Conservation (phyloP, 345 rosid species). For the Adansonia digitata region DNA sequence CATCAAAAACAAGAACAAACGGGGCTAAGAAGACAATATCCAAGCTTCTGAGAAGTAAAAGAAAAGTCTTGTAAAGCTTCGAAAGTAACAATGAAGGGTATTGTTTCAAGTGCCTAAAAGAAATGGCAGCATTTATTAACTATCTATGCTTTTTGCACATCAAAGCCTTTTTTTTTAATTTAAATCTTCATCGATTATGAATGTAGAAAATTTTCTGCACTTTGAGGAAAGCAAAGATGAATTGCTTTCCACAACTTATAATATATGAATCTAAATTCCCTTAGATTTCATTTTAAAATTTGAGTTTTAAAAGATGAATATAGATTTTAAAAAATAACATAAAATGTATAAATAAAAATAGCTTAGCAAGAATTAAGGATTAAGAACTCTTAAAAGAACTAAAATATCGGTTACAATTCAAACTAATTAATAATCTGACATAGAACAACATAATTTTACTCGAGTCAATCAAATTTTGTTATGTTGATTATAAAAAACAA, state of each 20-base stretch:
- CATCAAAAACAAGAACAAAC: constrained; percentile 2
- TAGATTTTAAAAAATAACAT: too few relatives aligned
- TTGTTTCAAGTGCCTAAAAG: constrained; percentile 16
- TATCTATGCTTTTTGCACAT: neutral
- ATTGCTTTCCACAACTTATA: neutral
- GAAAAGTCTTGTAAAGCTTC: constrained; percentile 21
- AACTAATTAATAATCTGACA: neutral
- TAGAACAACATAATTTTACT: neutral
- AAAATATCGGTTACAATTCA: neutral
- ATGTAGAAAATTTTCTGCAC: neutral
- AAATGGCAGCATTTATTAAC: neutral
- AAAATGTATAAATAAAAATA: too few relatives aligned
- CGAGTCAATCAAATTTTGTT: neutral
- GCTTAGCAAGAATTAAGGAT: neutral
- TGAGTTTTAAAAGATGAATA: too few relatives aligned
- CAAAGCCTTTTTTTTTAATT: neutral
- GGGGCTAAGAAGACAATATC: constrained; percentile 25
- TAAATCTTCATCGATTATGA: neutral
- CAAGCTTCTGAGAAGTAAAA: constrained; percentile 22
- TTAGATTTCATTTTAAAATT: too few relatives aligned
- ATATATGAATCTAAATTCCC: too few relatives aligned
- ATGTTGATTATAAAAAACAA: neutral
- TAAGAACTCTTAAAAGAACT: neutral
- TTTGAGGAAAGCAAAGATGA: too few relatives aligned
- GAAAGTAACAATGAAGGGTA: constrained; percentile 12